Base-by-base conservation (phyloP, 495 filamentous ascomycete species). In the Penicillium crystallinum region DNA sequence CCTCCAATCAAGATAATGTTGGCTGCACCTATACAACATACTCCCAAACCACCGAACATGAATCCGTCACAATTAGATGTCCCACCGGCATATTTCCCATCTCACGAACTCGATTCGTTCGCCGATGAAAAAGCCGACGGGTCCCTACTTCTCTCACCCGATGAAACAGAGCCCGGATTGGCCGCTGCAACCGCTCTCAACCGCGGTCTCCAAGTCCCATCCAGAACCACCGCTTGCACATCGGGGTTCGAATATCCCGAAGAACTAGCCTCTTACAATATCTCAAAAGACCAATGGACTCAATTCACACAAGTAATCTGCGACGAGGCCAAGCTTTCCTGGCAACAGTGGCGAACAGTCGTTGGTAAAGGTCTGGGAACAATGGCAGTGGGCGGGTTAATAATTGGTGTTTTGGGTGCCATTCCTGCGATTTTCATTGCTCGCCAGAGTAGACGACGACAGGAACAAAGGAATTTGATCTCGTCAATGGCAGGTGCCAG, bases 211-310 rank as follows among this genome's bases (percentile, higher is more conserved):
- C 69, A 72, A 54, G 55, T 73, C 12, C 70, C 69, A 6, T 66
- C 67, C 3, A 58, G 62, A 17, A 65, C 60, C 2, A 25, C 34
- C 2, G 42, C 54, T 23, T 46, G 59, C 29, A 63, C 62, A 15
- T 73, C 70, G 0, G 67, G 70, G 19, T 73, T 73, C 46, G 52
- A 54, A 10, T 72, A 69, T 51, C 68, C 68, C 1, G 55, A 55
- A 4, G 52, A 67, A 11, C 41, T 73, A 1, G 38, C 44, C 0
- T 18, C 44, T 21, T 58, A 67, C 29, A 43, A 53, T 14, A 56
- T 73, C 27, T 57, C 63, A 0, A 35, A 51, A 11, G 43, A 59
- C 5, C 53, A 72, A 22, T 73, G 69, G 70, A 22, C 18, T 1
- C 42, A 59, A 12, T 73, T 73, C 36, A 70, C 69, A 3, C 46